These are phyloP conservation scores for Bipolaris zeicola DNA, from an alignment of 2,329 filamentous ascomycete species.

Conservation along the genomic window DNA sequence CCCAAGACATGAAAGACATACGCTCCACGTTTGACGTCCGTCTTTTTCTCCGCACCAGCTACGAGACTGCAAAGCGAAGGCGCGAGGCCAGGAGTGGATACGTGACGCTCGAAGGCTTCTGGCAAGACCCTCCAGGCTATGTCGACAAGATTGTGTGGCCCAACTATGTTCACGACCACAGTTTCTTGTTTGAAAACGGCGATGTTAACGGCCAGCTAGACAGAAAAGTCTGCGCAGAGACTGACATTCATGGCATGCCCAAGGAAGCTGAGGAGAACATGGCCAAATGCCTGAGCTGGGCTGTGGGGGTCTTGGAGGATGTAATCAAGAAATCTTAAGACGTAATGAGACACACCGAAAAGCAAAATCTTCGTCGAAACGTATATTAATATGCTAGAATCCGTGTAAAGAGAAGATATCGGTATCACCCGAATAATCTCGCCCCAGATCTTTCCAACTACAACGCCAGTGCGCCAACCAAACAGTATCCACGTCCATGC, in stretches of 20 bases:
- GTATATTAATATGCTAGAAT: constrained; percentile 14
- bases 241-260: constrained; percentile 48
- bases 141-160: constrained; percentile 96
- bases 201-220: constrained; percentile 66
- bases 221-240: constrained; percentile 43
- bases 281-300: constrained; percentile 41
- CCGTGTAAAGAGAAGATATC: background rate
- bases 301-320: constrained; percentile 30
- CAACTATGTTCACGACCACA: constrained; percentile 82
- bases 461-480: constrained; percentile 22
- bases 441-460: background rate
- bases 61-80: constrained; percentile 66
- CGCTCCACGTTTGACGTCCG: constrained; percentile 71
- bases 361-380: background rate
- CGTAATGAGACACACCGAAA: background rate
- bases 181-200: constrained; percentile 75
- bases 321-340: constrained; percentile 22
- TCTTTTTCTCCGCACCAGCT: constrained; percentile 74
- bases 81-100: constrained; percentile 75
- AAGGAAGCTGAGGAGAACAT: constrained; percentile 44
- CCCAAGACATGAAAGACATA: constrained; percentile 59
- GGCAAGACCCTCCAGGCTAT: constrained; percentile 92
- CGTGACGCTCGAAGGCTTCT: constrained; percentile 83
- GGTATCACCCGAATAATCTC: background rate
- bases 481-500: constrained; percentile 17